Percentiles rank a stretch among this genome's conserved stretches.
Conservation (phyloP, 176 grass and related monocot genomes). For the Thinopyrum elongatum region DNA sequence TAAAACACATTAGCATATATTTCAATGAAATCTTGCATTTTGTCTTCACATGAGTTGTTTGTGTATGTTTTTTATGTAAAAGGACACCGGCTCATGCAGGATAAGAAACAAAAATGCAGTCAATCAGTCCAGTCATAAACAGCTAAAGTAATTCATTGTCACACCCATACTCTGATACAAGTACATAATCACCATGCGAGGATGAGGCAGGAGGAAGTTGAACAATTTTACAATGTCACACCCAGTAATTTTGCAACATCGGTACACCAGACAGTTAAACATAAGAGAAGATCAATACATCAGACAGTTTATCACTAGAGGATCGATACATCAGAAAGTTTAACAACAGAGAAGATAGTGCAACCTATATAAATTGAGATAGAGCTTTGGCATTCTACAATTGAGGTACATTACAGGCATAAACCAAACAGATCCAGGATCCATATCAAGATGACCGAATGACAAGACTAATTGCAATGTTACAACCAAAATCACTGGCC, state of each 20-base stretch:
- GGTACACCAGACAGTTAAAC: not conserved
- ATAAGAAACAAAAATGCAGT: not conserved
- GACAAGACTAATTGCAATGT: slow-evolving; percentile 16
- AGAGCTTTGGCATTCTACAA: not conserved
- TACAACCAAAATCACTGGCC: not conserved
- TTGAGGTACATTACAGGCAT: not conserved
- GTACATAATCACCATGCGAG: not conserved
- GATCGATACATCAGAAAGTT: not conserved
- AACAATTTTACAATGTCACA: not conserved
- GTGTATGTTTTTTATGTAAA: not conserved
- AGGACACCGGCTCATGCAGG: not conserved
- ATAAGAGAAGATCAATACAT: not conserved
- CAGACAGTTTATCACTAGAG: not conserved
- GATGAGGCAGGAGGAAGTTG: not conserved
- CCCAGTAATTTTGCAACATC: not conserved
- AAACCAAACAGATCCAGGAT: slow-evolving; percentile 5
- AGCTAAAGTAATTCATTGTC: not conserved
- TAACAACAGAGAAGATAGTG: not conserved
- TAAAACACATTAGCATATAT: not conserved
- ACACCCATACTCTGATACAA: not conserved
- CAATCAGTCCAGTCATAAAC: not conserved
- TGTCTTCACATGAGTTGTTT: not conserved
- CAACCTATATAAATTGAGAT: not conserved
- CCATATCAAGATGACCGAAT: slow-evolving; percentile 15
- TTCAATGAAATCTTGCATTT: not conserved